These are phyloP conservation scores for Balansia obtecta DNA, from an alignment of 2,329 filamentous ascomycete species.

Conservation along the genomic window DNA sequence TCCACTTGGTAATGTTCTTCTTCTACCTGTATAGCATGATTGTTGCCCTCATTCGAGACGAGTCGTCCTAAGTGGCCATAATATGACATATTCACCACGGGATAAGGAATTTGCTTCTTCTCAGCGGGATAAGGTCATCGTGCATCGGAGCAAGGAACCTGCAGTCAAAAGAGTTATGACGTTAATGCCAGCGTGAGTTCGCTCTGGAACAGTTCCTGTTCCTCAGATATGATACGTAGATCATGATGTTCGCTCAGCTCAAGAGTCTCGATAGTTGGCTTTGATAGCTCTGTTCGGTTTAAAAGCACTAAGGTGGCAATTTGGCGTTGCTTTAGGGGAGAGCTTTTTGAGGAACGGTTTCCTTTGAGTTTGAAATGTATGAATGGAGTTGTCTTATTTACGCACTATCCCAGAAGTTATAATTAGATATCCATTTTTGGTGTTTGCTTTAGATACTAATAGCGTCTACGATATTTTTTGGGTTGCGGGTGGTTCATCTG, in stretches of 20 bases:
- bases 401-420: not conserved
- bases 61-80: conserved; percentile 54
- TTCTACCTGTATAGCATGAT: conserved; percentile 99
- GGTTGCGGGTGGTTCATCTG: too few species aligned
- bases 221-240: conserved; percentile 11
- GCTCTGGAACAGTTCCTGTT: not conserved
- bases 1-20: conserved; percentile 99
- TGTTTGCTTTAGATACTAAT: too few species aligned
- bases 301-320: conserved; percentile 16
- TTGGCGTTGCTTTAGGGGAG: conserved; percentile 12
- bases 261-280: conserved; percentile 14
- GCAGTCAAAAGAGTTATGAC: not conserved
- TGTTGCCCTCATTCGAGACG: conserved; percentile 90
- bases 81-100: not conserved
- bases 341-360: conserved; percentile 13
- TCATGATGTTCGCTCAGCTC: conserved; percentile 15
- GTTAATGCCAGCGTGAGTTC: not conserved
- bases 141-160: not conserved
- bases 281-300: conserved; percentile 18
- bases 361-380: not conserved
- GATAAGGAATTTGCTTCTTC: not conserved
- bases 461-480: too few species aligned
- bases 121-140: not conserved
- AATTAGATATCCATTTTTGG: too few species aligned
- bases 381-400: not conserved